Evolutionary conservation across 352 stramenopile species (phyloP).

Genomic region (Phytophthora hibernalis): DNA sequence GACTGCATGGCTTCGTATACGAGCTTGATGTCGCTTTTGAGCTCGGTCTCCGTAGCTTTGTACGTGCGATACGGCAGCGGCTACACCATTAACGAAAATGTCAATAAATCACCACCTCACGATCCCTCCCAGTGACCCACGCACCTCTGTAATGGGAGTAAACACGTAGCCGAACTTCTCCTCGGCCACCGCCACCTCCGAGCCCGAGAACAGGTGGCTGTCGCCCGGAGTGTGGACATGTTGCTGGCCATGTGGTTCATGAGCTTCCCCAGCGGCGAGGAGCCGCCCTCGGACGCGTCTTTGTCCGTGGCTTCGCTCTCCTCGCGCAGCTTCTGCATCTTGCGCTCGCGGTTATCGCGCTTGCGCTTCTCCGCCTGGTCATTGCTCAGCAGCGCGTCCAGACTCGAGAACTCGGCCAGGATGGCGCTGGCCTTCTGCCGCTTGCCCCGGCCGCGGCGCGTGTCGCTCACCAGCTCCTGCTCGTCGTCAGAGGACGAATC

Average conservation of each 20-base stretch:
- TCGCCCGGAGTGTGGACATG: conserved; percentile 75
- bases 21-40: conserved; percentile 56
- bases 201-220: conserved; percentile 59
- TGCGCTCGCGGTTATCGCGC: conserved; percentile 58
- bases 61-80: conserved; percentile 63
- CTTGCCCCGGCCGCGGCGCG: conserved; percentile 47
- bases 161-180: conserved; percentile 90
- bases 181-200: conserved; percentile 46
- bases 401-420: conserved; percentile 70
- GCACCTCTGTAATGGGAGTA: conserved; percentile 69
- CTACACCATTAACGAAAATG: conserved; percentile 25
- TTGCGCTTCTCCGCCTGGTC: conserved; percentile 67
- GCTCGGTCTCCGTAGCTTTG: conserved; percentile 61
- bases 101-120: too few species aligned
- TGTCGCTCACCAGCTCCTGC: conserved; percentile 55
- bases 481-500: conserved; percentile 41
- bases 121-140: neutral
- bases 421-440: conserved; percentile 46
- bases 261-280: conserved; percentile 58
- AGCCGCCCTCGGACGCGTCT: conserved; percentile 13
- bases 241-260: conserved; percentile 78
- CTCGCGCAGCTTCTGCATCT: conserved; percentile 64
- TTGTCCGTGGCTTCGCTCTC: conserved; percentile 47
- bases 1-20: conserved; percentile 76
- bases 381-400: conserved; percentile 77